Evolutionary conservation across 257 asterid species (phyloP), one percentile per base, ranked within the genome.

Genomic region (Leptodermis oblonga): DNA sequence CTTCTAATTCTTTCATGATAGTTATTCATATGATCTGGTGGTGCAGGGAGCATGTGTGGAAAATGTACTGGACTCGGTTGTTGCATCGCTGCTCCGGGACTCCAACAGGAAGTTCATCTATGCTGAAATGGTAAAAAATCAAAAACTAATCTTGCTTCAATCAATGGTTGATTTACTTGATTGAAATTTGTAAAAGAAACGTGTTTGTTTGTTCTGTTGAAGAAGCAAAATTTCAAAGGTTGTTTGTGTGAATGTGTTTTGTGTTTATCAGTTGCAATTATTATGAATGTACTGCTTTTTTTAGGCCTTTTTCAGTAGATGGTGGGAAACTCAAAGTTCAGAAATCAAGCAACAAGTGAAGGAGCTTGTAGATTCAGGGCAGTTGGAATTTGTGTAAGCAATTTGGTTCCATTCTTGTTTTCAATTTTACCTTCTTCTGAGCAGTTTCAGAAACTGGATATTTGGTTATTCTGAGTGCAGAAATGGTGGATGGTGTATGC

Each of bases 401-500:
- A 37, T 65, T 76, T 22, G 60, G 42, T 77, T 34, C 52, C 28
- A 10, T 51, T 15, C 22, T 55, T 3, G 34, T 37, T 41, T 31
- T 69, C n/a, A n/a, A n/a, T n/a, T 12, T 31, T 71, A 9, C 42
- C 34, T 42, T 48, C 33, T 20, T 42, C 53, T 6, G 10, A 39
- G 30, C 36, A 43, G 36, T 46, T 60, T 66, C 9, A n/a, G 28
- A 4, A 9, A 20, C 59, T 52, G 59, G 23, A 20, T 23, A 52
- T 4, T 15, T 18, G 11, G 42, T 22, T 25, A 42, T 17, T n/a
- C n/a, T 71, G 48, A 75, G 36, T 79, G 82, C 82, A 91, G 96
- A 78, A 92, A 92, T 45, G 97, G 96, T 5, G 97, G 97, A 45
- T 87, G 96, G 97, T 92, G 97, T 70, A 92, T 92, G 97, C 97